Conservation (phyloP, 2,329 filamentous ascomycete species). For the Aureobasidium melanogenum region DNA sequence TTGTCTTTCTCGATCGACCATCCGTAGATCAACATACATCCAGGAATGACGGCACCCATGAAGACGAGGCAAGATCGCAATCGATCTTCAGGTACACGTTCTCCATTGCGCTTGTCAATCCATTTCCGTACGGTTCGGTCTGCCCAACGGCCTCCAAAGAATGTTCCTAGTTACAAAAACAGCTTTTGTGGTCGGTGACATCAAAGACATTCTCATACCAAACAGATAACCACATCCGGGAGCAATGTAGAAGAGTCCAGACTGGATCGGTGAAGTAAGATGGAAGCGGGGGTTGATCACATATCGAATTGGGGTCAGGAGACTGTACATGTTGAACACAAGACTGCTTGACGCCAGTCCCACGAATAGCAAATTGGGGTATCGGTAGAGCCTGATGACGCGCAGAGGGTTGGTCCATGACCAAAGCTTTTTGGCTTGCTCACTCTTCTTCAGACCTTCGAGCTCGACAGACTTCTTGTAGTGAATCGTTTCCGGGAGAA, state of each 20-base stretch:
- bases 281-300: conserved; percentile 66
- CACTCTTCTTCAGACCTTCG: conserved; percentile 38
- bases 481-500: conserved; percentile 66
- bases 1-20: conserved; percentile 51
- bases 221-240: conserved; percentile 60
- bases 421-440: conserved; percentile 49
- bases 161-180: conserved; percentile 41
- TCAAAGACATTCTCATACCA: neutral
- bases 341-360: conserved; percentile 53
- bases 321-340: conserved; percentile 68
- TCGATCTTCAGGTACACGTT: conserved; percentile 59
- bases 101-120: conserved; percentile 48
- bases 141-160: conserved; percentile 63
- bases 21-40: conserved; percentile 59
- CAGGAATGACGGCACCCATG: conserved; percentile 49
- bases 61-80: conserved; percentile 51
- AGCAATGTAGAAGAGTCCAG: conserved; percentile 64
- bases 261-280: conserved; percentile 56
- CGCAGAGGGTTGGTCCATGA: conserved; percentile 59
- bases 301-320: conserved; percentile 61
- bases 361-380: conserved; percentile 58
- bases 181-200: conserved; percentile 19
- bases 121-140: conserved; percentile 58
- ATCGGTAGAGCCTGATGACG: conserved; percentile 54
- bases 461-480: conserved; percentile 55